phyloP scores from a whole-genome alignment of 164 flowering plant species.

The Vitis labrusca region DNA sequence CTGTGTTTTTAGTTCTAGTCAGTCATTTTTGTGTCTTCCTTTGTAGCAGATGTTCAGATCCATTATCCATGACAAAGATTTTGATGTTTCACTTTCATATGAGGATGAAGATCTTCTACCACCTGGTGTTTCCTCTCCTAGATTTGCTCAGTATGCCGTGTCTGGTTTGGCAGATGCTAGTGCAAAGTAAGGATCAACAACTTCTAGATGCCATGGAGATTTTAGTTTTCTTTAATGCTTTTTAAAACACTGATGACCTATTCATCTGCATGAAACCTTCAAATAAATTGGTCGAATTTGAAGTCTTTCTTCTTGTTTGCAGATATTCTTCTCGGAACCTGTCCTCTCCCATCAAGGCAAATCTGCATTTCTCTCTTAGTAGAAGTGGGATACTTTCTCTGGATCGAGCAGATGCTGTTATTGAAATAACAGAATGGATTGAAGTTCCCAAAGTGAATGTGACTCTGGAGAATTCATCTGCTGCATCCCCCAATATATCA shows the following conservation, averaged over 20 bases:
- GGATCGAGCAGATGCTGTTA: constrained; percentile 89
- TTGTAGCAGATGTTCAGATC: constrained; percentile 80
- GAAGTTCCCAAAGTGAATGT: constrained; percentile 84
- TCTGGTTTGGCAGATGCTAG: constrained; percentile 78
- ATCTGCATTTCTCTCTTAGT: constrained; percentile 86
- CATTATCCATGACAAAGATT: constrained; percentile 73
- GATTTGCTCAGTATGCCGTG: constrained; percentile 72
- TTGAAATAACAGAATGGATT: constrained; percentile 96
- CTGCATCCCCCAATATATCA: constrained; percentile 45
- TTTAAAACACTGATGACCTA: not conserved
- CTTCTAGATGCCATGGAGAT: constrained; percentile 2
- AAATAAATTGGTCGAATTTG: not conserved
- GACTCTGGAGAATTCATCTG: constrained; percentile 66
- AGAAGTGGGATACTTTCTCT: constrained; percentile 86
- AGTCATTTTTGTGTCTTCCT: constrained; percentile 8
- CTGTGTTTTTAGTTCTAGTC: not conserved
- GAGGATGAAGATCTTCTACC: constrained; percentile 71
- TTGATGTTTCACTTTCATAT: constrained; percentile 84
- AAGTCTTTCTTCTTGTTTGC: not conserved
- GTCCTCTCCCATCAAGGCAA: constrained; percentile 93
- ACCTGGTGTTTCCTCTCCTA: constrained; percentile 68
- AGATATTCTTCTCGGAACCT: constrained; percentile 90
- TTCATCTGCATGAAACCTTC: not conserved
- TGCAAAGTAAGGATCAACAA: constrained; percentile 66
- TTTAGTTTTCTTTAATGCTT: constrained; percentile 1